Conservation (phyloP, 208 protist species). For the Spongospora subterranea region DNA sequence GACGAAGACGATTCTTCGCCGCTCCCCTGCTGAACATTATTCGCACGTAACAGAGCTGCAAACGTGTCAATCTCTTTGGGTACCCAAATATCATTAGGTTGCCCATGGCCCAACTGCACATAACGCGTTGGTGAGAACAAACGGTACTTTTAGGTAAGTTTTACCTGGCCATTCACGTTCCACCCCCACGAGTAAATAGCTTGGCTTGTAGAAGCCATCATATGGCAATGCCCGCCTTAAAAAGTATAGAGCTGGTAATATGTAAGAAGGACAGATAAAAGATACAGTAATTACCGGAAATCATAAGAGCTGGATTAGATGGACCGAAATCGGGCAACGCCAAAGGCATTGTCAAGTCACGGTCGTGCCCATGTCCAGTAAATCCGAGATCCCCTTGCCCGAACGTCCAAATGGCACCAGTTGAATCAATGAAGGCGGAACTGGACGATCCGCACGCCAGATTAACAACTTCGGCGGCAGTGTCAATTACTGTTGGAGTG, state of each 20-base stretch:
- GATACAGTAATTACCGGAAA: background rate
- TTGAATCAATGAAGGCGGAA: background rate
- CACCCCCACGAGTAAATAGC: slow-evolving; percentile 32
- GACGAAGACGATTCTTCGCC: background rate
- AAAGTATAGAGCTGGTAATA: too few relatives aligned
- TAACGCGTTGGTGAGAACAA: too few relatives aligned
- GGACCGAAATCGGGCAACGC: background rate
- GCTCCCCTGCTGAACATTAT: background rate
- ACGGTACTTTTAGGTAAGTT: background rate
- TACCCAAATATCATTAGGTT: background rate
- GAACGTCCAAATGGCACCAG: background rate
- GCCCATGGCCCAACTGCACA: slow-evolving; percentile 4
- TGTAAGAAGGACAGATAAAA: background rate
- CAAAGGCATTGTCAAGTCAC: background rate
- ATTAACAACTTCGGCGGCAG: background rate
- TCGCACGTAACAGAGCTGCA: background rate
- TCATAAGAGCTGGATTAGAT: background rate
- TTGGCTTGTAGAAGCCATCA: background rate
- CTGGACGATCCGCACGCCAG: background rate
- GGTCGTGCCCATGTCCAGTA: slow-evolving; percentile 42
- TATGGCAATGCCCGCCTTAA: slow-evolving; percentile 5
- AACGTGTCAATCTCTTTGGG: background rate
- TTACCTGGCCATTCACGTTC: slow-evolving; percentile 14
- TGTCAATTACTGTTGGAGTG: background rate
- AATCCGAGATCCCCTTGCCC: slow-evolving; percentile 15